phyloP scores from a whole-genome alignment of 2,329 filamentous ascomycete genomes.

The Phialophora chinensis region DNA sequence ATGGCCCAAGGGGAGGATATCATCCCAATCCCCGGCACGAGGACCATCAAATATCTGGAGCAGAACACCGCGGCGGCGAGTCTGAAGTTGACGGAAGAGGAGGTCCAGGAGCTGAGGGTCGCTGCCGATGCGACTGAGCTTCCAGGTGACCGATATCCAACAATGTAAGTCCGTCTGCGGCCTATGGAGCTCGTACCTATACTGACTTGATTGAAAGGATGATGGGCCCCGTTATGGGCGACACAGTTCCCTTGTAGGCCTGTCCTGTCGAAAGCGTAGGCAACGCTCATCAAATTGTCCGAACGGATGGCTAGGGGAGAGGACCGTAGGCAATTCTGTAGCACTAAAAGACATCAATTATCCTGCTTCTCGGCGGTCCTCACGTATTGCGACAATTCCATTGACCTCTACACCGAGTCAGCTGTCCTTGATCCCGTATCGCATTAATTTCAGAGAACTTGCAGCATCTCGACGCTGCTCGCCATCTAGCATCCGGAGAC shows the following conservation, averaged over 20 bases:
- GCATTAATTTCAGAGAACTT: not conserved
- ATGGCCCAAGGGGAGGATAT: constrained; percentile 55
- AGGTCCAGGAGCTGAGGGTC: constrained; percentile 4
- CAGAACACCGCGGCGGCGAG: constrained; percentile 46
- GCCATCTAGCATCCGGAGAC: not conserved
- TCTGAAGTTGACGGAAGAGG: not conserved
- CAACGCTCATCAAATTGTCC: not conserved
- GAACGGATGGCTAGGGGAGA: not conserved
- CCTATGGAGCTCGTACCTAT: not conserved
- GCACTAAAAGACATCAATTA: not conserved
- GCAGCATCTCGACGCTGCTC: not conserved
- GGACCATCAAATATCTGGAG: constrained; percentile 53
- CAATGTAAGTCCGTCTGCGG: not conserved
- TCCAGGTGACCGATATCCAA: constrained; percentile 1
- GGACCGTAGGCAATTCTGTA: not conserved
- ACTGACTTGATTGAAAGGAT: constrained; percentile 3
- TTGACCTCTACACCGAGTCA: not conserved
- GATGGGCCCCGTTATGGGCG: constrained; percentile 10
- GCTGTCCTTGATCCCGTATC: not conserved
- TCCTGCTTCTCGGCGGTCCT: not conserved
- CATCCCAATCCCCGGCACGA: constrained; percentile 65
- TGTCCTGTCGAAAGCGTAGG: not conserved
- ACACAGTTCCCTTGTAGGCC: constrained; percentile 1
- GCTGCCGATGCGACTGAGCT: not conserved
- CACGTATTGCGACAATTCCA: not conserved